Conservation (phyloP, 352 stramenopile species). For the Phytophthora vignae region DNA sequence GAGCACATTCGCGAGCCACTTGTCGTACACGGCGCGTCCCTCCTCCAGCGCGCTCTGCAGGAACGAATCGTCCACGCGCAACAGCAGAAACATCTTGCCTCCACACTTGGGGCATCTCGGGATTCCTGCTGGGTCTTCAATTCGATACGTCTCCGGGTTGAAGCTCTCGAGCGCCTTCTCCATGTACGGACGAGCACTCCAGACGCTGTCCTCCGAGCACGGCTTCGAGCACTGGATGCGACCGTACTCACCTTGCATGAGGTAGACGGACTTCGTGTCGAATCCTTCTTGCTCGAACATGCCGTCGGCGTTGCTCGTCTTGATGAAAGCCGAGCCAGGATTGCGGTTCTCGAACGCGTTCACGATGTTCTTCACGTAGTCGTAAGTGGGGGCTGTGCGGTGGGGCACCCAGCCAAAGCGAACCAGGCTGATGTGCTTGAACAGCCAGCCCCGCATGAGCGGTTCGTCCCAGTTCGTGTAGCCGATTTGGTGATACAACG, state of each 20-base stretch:
- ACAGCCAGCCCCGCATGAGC: conserved; percentile 71
- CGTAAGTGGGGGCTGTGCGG: conserved; percentile 63
- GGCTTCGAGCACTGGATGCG: conserved; percentile 59
- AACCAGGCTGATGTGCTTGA: conserved; percentile 69
- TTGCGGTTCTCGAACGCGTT: conserved; percentile 43
- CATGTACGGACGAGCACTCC: conserved; percentile 61
- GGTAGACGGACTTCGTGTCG: conserved; percentile 55
- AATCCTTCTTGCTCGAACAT: conserved; percentile 83
- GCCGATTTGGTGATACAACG: conserved; percentile 69
- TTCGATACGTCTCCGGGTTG: conserved; percentile 60
- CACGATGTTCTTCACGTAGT: conserved; percentile 55
- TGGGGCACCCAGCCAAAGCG: conserved; percentile 60
- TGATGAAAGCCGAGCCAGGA: conserved; percentile 57
- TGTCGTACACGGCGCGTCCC: conserved; percentile 46
- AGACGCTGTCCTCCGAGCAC: conserved; percentile 60
- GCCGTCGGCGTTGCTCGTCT: conserved; percentile 77
- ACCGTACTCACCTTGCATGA: conserved; percentile 73
- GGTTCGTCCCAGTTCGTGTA: conserved; percentile 48
- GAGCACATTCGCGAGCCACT: conserved; percentile 47
- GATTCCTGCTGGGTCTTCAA: conserved; percentile 58
- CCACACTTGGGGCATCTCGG: conserved; percentile 61
- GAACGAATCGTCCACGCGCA: conserved; percentile 61
- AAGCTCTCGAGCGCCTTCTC: conserved; percentile 58
- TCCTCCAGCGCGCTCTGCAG: conserved; percentile 51
- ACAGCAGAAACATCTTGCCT: conserved; percentile 58